These are phyloP conservation scores for Plasmodium gonderi DNA, from an alignment of 169 alveolate species.

Conservation along the genomic window DNA sequence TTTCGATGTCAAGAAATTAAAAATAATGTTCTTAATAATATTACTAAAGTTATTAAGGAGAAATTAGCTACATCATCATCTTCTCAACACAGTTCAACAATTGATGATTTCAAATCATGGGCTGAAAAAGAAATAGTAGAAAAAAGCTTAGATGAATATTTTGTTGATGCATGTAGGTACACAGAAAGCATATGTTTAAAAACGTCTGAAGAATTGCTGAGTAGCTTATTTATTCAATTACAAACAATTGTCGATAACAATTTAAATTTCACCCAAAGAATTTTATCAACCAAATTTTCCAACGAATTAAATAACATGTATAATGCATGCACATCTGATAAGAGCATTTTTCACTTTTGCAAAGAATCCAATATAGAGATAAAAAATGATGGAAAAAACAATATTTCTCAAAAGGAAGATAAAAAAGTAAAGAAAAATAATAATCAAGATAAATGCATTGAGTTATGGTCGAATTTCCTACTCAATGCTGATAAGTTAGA, in stretches of 20 bases:
- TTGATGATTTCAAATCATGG: constrained; percentile 76
- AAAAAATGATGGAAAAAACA: constrained; percentile 10
- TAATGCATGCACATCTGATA: constrained; percentile 70
- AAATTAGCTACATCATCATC: constrained; percentile 31
- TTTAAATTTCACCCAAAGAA: constrained; percentile 72
- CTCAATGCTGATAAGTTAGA: constrained; percentile 58
- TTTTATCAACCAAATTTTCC: constrained; percentile 72
- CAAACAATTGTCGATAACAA: constrained; percentile 79
- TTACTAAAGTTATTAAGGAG: constrained; percentile 39
- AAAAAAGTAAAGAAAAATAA: not conserved
- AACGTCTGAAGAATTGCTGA: constrained; percentile 75
- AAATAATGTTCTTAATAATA: constrained; percentile 75
- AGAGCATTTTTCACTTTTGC: constrained; percentile 57
- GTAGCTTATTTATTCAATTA: constrained; percentile 56
- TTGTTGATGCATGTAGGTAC: constrained; percentile 81
- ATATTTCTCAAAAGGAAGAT: not conserved
- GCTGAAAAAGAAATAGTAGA: constrained; percentile 71
- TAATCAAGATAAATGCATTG: constrained; percentile 45
- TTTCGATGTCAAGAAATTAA: constrained; percentile 89
- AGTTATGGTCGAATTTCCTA: constrained; percentile 62
- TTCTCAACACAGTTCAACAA: not conserved
- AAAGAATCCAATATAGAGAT: constrained; percentile 36
- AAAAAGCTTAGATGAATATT: constrained; percentile 76
- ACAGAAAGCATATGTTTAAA: constrained; percentile 74
- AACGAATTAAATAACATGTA: constrained; percentile 76